phyloP scores from a whole-genome alignment of 108 stramenopile species.

The Ochromonas danica region DNA sequence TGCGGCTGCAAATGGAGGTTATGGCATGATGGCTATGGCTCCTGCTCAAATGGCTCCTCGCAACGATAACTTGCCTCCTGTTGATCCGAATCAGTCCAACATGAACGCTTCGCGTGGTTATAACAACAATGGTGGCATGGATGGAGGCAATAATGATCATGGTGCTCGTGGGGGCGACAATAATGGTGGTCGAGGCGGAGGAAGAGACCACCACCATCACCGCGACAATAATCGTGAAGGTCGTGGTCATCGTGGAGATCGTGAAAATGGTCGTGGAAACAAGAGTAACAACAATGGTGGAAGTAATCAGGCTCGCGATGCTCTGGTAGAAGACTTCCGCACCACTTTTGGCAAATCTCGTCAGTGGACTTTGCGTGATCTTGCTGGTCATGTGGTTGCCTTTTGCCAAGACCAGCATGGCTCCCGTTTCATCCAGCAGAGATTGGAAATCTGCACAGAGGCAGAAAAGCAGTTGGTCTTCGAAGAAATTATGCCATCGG shows the following conservation, averaged over 20 bases:
- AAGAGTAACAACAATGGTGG: neutral
- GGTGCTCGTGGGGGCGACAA: neutral
- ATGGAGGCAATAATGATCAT: neutral
- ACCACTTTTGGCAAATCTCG: constrained; percentile 2
- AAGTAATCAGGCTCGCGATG: neutral
- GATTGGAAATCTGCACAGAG: constrained; percentile 72
- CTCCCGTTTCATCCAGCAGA: constrained; percentile 90
- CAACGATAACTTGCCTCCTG: too few species aligned
- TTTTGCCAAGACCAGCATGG: constrained; percentile 98
- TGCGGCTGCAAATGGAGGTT: neutral
- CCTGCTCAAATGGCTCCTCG: too few species aligned
- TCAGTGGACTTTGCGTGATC: constrained; percentile 23
- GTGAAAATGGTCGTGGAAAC: neutral
- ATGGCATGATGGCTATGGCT: neutral
- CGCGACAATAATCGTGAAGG: neutral
- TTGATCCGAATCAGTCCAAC: too few species aligned
- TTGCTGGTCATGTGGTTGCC: constrained; percentile 70
- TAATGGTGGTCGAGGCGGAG: neutral
- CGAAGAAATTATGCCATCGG: constrained; percentile 74
- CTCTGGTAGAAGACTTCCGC: constrained; percentile 34
- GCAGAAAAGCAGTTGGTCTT: constrained; percentile 72
- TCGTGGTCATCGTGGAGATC: neutral
- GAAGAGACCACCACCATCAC: neutral
- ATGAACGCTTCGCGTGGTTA: neutral
- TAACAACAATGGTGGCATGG: neutral